Percentiles rank a stretch among this genome's conserved stretches.
These are phyloP conservation scores for Debaryomyces hansenii DNA, from an alignment of 805 yeast genomes.

Conservation along the genomic window DNA sequence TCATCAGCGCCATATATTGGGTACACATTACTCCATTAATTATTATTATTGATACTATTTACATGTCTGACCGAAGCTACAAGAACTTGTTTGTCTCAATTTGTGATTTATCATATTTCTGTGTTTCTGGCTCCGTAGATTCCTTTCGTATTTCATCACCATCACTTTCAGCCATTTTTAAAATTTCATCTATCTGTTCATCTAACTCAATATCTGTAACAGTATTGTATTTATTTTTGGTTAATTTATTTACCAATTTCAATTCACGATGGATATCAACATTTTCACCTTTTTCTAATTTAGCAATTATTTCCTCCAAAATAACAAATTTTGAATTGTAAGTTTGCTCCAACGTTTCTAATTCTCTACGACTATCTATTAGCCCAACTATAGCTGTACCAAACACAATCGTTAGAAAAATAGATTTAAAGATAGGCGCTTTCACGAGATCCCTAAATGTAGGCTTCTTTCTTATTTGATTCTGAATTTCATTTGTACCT, in stretches of 20 bases:
- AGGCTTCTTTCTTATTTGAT: slow-evolving; percentile 12
- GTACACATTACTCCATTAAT: too few relatives aligned
- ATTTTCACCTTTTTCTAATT: slow-evolving; percentile 31
- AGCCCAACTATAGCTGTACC: slow-evolving; percentile 50
- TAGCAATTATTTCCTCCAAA: slow-evolving; percentile 28
- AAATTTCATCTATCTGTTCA: slow-evolving; percentile 35
- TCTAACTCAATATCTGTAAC: slow-evolving; percentile 40
- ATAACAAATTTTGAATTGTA: slow-evolving; percentile 36
- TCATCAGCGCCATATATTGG: too few relatives aligned
- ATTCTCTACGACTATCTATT: slow-evolving; percentile 43
- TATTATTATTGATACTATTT: too few relatives aligned
- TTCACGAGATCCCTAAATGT: slow-evolving; percentile 26
- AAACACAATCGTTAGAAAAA: slow-evolving; percentile 36
- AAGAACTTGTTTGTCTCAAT: slow-evolving; percentile 10
- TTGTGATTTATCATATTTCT: background rate
- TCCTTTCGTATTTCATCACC: slow-evolving; percentile 3
- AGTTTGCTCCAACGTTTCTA: slow-evolving; percentile 41
- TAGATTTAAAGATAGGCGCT: slow-evolving; percentile 38
- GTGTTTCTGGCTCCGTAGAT: background rate
- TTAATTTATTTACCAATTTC: slow-evolving; percentile 41
- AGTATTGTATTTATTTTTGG: slow-evolving; percentile 33
- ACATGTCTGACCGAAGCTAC: background rate
- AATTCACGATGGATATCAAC: slow-evolving; percentile 46
- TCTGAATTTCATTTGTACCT: background rate
- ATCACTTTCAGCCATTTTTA: slow-evolving; percentile 30